Evolutionary conservation across 2,329 filamentous ascomycete species (phyloP).

Genomic region (Fusarium tanahbumbuense): DNA sequence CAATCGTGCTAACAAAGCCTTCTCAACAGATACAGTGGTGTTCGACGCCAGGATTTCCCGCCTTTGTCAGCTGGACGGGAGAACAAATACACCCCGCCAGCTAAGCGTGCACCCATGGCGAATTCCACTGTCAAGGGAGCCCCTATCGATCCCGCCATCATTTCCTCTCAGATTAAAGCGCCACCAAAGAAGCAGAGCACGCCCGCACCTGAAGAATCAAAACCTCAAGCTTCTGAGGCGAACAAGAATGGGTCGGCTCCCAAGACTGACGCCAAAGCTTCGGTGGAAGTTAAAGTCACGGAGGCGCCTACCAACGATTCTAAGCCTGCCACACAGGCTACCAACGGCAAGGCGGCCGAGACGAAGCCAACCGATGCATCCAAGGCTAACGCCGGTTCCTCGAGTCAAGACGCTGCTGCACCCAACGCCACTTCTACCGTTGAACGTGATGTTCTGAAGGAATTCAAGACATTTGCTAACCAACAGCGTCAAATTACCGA

Average conservation of each 20-base stretch:
- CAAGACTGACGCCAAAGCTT: conserved; percentile 47
- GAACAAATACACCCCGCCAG: conserved; percentile 90
- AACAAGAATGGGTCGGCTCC: conserved; percentile 47
- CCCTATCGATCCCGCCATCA: conserved; percentile 88
- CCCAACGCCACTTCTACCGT: conserved; percentile 70
- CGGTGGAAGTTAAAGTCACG: conserved; percentile 47
- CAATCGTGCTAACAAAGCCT: conserved; percentile 31
- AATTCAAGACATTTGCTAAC: conserved; percentile 73
- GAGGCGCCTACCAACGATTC: conserved; percentile 39
- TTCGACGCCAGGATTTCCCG: conserved; percentile 79
- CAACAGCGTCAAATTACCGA: conserved; percentile 67
- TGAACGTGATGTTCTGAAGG: conserved; percentile 69
- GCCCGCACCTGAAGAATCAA: conserved; percentile 44
- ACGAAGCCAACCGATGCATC: conserved; percentile 47
- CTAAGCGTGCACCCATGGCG: conserved; percentile 80
- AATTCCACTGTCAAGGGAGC: conserved; percentile 80
- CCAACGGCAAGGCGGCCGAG: conserved; percentile 50
- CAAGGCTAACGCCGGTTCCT: conserved; percentile 49
- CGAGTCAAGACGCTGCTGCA: conserved; percentile 56
- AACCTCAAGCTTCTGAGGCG: conserved; percentile 41
- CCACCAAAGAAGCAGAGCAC: conserved; percentile 54
- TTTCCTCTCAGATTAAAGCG: conserved; percentile 80
- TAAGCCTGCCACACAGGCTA: conserved; percentile 52
- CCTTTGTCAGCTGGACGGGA: conserved; percentile 66
- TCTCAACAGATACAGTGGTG: conserved; percentile 82